Base-by-base conservation (phyloP, 164 flowering plant species). In the grape (Vitis vinifera) region DNA sequence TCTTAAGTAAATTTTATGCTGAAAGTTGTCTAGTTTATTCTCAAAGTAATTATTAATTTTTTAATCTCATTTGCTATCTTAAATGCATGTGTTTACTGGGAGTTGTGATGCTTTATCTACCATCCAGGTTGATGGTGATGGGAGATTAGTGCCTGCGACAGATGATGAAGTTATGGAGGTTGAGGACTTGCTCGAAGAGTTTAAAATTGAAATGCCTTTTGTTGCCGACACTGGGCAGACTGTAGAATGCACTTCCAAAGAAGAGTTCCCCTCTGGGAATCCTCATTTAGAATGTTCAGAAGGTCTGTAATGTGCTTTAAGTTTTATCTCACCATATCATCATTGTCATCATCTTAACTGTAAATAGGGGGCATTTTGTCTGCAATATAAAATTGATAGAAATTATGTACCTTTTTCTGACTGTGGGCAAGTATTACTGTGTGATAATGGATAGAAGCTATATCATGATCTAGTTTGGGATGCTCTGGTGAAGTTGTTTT, bases 151-250 rank as follows among this genome's bases (percentile, higher is more conserved):
- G 29, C 94, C 97, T 75, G 94, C 93, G 65, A 89, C 97, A 27
- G 91, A 94, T 78, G 97, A 94, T 73, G 98, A 92, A 79, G 76
- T 94, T 71, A 84, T 89, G 88, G 90, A 83, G 80, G 93, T 90
- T 71, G 91, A 88, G 67, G 88, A 87, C 63, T 76, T 91, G 71
- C 86, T 91, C 71, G 87, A 79, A 66, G 84, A 81, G 68, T 89
- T 80, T 10, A 88, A 81, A 65, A 66, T 29, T 50, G 83, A 82
- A 70, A 68, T 69, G 52, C 74, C 58, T 74, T 68, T 68, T 59
- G 72, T 79, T 76, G 59, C 72, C 10, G 85, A 85, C 29, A 57
- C 71, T 16, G 77, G 67, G 50, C 78, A 77, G 73, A 68, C 63
- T 52, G 66, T 69, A 61, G 83, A 66, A 57, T 47, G 73, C 70